Base-by-base conservation (phyloP, 2,329 filamentous ascomycete species). In the Claviceps pazoutovae region DNA sequence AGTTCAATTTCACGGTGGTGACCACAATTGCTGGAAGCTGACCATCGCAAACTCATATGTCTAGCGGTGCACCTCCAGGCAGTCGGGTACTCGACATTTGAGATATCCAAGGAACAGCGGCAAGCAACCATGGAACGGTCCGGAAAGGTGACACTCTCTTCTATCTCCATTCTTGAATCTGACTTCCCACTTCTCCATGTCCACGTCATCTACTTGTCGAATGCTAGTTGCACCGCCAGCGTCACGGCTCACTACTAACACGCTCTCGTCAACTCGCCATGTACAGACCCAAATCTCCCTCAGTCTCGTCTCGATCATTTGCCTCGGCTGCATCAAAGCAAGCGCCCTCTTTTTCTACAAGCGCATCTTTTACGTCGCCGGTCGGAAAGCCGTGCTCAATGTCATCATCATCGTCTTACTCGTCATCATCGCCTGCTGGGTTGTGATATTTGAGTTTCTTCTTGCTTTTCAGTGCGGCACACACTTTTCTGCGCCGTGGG, bases 331-430 rank as follows among this genome's bases (percentile, higher is more conserved):
- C 47, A 48, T 50, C 26, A 59, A 59, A 39, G 48, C 55, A 43
- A 58, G 57, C 43, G 54, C 52, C 5, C 45, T 59, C 14, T 58
- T 58, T 51, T 58, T 59, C 49, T 59, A 59, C 51, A 53, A 53
- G 17, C 56, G 58, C 19, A 57, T 59, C 14, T 57, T 59, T 41
- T 59, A 55, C 48, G 36, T 49, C 13, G 5, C 37, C 46, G 46
- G 36, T 1, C 34, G 41, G 13, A 52, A 55, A 16, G 48, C 50
- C 14, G 48, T 51, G 9, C 54, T 57, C 34, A 52, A 54, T 17
- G 49, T 52, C 13, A 36, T 50, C 14, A 59, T 48, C 17, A 46
- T 48, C 16, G 19, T 41, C 21, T 51, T 53, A 7, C 49, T 57
- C 26, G 41, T 53, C 30, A 16, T 57, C 6, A 51, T 58, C 6